A percentile compares a stretch with the other conserved stretches of the same genome.
These are phyloP conservation scores for Adansonia rubrostipa DNA, from an alignment of 441 rosid species.

Conservation along the genomic window DNA sequence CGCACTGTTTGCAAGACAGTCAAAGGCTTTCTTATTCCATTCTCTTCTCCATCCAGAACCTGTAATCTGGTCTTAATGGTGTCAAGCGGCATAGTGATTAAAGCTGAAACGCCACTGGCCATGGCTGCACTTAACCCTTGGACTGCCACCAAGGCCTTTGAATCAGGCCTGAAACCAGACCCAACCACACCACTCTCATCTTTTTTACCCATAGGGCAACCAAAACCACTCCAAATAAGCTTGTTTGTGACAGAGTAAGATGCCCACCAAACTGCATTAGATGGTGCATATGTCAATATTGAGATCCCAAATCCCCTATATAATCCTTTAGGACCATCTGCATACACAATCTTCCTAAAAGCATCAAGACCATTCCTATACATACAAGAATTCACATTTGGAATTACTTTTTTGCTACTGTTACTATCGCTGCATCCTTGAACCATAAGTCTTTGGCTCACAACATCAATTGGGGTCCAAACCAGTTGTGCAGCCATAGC, in stretches of 20 bases:
- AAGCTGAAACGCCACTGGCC: slow-evolving; percentile 81
- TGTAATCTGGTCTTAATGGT: slow-evolving; percentile 89
- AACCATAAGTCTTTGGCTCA: slow-evolving; percentile 80
- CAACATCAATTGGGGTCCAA: slow-evolving; percentile 80
- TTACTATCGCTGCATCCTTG: slow-evolving; percentile 47
- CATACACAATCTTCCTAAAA: slow-evolving; percentile 54
- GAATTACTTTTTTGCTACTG: slow-evolving; percentile 35
- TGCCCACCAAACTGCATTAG: slow-evolving; percentile 76
- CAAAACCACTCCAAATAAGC: slow-evolving; percentile 55
- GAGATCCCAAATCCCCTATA: slow-evolving; percentile 80
- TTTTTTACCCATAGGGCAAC: slow-evolving; percentile 47
- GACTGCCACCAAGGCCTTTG: slow-evolving; percentile 66
- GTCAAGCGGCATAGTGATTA: slow-evolving; percentile 86
- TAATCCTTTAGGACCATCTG: slow-evolving; percentile 64
- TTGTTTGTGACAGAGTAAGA: slow-evolving; percentile 65
- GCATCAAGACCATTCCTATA: slow-evolving; percentile 71
- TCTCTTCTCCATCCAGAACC: slow-evolving; percentile 69
- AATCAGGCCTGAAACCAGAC: slow-evolving; percentile 51
- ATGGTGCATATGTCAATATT: slow-evolving; percentile 73
- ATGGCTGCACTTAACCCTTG: slow-evolving; percentile 84
- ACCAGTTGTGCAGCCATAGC: slow-evolving; percentile 80
- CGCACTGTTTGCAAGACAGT: slow-evolving; percentile 49
- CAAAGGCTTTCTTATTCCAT: slow-evolving; percentile 59
- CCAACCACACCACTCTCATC: slow-evolving; percentile 26
- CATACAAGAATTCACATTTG: slow-evolving; percentile 39